phyloP scores from a whole-genome alignment of 2,329 filamentous ascomycete species.

The Fusarium sp. region DNA sequence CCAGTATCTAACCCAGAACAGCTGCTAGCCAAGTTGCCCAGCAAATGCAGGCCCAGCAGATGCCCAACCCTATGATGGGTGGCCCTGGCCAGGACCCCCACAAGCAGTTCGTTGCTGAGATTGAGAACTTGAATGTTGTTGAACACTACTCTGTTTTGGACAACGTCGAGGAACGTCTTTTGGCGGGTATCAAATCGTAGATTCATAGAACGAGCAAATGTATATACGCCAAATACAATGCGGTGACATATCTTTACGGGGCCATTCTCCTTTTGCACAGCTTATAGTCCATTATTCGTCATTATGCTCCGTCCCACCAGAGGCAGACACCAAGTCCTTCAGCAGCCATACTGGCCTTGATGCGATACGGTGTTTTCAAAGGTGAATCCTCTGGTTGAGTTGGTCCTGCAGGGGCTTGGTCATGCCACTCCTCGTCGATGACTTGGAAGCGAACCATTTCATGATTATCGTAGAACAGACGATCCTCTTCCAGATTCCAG shows the following conservation, averaged over 20 bases:
- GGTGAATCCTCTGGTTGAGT: slow-evolving; percentile 69
- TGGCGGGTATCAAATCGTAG: slow-evolving; percentile 64
- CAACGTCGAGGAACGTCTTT: slow-evolving; percentile 84
- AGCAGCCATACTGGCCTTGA: slow-evolving; percentile 73
- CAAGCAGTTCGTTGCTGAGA: slow-evolving; percentile 92
- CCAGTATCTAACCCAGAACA: slow-evolving; percentile 51
- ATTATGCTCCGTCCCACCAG: slow-evolving; percentile 66
- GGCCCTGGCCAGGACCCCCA: slow-evolving; percentile 93
- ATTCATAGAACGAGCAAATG: slow-evolving; percentile 47
- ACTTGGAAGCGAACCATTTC: slow-evolving; percentile 90
- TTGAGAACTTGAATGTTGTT: slow-evolving; percentile 94
- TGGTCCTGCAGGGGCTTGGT: slow-evolving; percentile 80
- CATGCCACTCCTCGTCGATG: slow-evolving; percentile 89
- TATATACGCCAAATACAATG: slow-evolving; percentile 42
- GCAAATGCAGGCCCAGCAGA: slow-evolving; percentile 79
- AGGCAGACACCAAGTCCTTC: slow-evolving; percentile 71
- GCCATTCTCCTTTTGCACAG: not conserved
- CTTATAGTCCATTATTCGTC: slow-evolving; percentile 26
- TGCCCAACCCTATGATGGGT: slow-evolving; percentile 75
- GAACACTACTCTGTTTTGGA: slow-evolving; percentile 94
- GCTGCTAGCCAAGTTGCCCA: slow-evolving; percentile 92
- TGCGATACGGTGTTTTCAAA: slow-evolving; percentile 76
- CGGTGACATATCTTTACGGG: slow-evolving; percentile 35
- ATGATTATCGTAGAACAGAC: slow-evolving; percentile 88
- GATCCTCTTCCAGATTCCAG: slow-evolving; percentile 79